Conservation (phyloP, 768 basidiomycete genomes). For the Podaxis sp. region DNA sequence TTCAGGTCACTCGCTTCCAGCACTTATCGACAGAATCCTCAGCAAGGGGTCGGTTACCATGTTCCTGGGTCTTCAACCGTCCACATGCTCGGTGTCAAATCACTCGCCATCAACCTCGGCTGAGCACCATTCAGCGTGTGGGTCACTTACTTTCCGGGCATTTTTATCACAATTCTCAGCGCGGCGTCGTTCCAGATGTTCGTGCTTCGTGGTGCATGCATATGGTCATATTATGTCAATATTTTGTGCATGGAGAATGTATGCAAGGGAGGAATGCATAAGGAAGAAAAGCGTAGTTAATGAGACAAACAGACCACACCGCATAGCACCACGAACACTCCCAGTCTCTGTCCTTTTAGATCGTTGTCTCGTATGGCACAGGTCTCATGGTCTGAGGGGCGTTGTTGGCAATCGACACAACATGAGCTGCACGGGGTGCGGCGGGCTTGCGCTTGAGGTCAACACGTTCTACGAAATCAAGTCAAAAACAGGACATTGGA, state of each 20-base stretch:
- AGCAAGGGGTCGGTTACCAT: neutral
- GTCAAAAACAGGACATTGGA: neutral
- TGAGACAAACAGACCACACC: conserved; percentile 21
- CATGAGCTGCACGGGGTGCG: conserved; percentile 75
- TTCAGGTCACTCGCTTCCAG: neutral
- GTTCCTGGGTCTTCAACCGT: neutral
- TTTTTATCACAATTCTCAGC: neutral
- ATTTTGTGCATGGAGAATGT: conserved; percentile 9
- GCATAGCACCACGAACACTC: conserved; percentile 11
- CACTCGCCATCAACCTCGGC: neutral
- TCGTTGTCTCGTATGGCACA: conserved; percentile 93
- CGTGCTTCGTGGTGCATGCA: conserved; percentile 1
- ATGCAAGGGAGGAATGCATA: conserved; percentile 10
- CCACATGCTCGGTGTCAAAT: neutral
- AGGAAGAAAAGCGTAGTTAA: conserved; percentile 20
- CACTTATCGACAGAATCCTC: neutral
- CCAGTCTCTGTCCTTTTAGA: conserved; percentile 47
- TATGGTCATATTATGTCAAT: conserved; percentile 17
- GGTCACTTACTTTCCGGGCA: neutral
- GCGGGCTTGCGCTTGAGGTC: conserved; percentile 82
- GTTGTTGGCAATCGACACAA: conserved; percentile 71
- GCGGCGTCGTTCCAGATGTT: neutral
- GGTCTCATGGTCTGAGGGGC: conserved; percentile 91
- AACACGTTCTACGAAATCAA: conserved; percentile 56
- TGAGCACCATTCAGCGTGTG: neutral